Evolutionary conservation across 805 yeast genomes (phyloP).

Genomic region (Blastobotrys peoriensis): DNA sequence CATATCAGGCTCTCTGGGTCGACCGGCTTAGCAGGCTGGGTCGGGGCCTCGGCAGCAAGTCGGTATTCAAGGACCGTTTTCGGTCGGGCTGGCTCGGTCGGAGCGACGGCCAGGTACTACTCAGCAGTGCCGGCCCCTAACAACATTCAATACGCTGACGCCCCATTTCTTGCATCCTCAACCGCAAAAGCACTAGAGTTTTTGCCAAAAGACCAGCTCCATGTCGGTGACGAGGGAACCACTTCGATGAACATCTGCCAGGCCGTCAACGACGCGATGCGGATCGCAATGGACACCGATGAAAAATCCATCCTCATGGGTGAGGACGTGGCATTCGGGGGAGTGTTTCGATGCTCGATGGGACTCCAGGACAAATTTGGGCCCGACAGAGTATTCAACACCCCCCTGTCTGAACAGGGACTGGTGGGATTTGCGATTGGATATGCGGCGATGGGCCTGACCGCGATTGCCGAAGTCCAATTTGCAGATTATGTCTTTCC

Average conservation of each 20-base stretch:
- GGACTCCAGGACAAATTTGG: constrained; percentile 88
- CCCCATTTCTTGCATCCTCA: constrained; percentile 23
- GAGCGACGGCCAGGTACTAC: too few species aligned
- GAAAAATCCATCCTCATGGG: constrained; percentile 86
- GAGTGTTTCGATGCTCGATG: constrained; percentile 89
- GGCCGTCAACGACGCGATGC: constrained; percentile 88
- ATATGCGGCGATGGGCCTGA: constrained; percentile 80
- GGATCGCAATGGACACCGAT: constrained; percentile 84
- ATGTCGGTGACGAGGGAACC: constrained; percentile 18
- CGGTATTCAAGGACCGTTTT: too few species aligned
- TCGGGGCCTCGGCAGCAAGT: too few species aligned
- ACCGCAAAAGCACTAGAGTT: constrained; percentile 18
- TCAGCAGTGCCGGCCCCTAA: constrained; percentile 11
- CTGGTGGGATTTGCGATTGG: constrained; percentile 85
- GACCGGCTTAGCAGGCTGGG: too few species aligned
- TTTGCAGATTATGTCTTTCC: constrained; percentile 97
- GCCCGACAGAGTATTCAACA: constrained; percentile 77
- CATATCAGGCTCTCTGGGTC: too few species aligned
- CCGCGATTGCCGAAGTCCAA: constrained; percentile 92
- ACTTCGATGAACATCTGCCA: constrained; percentile 28
- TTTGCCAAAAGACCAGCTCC: constrained; percentile 8
- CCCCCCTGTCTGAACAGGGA: constrained; percentile 95
- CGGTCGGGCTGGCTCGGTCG: too few species aligned
- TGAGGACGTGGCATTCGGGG: constrained; percentile 95
- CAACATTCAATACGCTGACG: constrained; percentile 21